A percentile compares a stretch with the other conserved stretches of the same genome.
Evolutionary conservation across 2,329 filamentous ascomycete species (phyloP).

Genomic region (Blastomyces silverae): DNA sequence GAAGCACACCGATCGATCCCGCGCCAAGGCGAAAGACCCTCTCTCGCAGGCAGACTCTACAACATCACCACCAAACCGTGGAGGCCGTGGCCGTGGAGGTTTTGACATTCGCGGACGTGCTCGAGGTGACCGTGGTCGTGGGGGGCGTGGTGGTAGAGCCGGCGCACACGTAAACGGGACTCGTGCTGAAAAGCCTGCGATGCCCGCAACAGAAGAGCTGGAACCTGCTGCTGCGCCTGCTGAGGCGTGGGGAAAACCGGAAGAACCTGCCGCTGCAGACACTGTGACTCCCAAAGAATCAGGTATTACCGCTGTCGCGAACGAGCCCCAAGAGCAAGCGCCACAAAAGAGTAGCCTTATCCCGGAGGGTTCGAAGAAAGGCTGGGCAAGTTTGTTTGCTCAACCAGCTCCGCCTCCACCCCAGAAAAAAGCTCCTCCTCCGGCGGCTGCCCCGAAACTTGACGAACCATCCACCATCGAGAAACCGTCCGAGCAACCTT

Average conservation of each 20-base stretch:
- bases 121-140: constrained; percentile 45
- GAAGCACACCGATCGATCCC: constrained; percentile 43
- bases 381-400: constrained; percentile 69
- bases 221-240: constrained; percentile 16
- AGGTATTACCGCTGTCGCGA: constrained; percentile 20
- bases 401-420: constrained; percentile 50
- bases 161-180: constrained; percentile 40
- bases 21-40: constrained; percentile 43
- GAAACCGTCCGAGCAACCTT: constrained; percentile 24
- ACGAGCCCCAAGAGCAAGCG: constrained; percentile 18
- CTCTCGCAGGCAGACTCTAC: constrained; percentile 32
- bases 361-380: constrained; percentile 40
- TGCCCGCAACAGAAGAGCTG: constrained; percentile 16
- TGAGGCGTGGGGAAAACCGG: constrained; percentile 20
- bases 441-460: constrained; percentile 27
- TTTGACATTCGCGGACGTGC: constrained; percentile 42
- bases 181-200: constrained; percentile 32
- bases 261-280: constrained; percentile 25
- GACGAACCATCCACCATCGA: constrained; percentile 33
- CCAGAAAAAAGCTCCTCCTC: constrained; percentile 47
- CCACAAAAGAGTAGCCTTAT: constrained; percentile 32
- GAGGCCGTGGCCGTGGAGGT: constrained; percentile 43
- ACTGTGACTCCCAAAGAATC: constrained; percentile 23
- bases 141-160: constrained; percentile 42
- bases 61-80: constrained; percentile 32